Base-by-base conservation (phyloP, 202 grass and related monocot species). In the Schoenoplectus triqueter region DNA sequence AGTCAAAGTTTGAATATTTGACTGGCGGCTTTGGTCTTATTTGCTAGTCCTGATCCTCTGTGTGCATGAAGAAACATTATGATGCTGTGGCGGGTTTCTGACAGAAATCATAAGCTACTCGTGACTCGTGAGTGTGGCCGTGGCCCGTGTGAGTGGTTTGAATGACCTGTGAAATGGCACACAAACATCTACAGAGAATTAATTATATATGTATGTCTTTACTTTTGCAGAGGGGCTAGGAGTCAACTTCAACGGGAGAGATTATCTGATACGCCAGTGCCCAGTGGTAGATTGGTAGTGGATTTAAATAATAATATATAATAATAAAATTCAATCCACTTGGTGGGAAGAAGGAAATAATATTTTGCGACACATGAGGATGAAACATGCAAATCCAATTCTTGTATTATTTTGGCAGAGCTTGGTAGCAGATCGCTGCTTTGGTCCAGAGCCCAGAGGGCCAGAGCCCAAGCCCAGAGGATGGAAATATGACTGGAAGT, bases 1-100 rank as follows among this genome's bases (percentile, higher is more conserved):
- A 9, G 87, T 99, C 97, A 89, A 96, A 88, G 51, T 89, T 99
- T 91, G 88, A 91, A 83, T 74, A 75, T 92, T 91, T 94, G 97
- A 99, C 97, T 84, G 90, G 87, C 86, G 93, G 89, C 45, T 70
- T 4, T 13, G 19, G 64, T 69, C 48, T 40, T 68, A 64, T 55
- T 52, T 55, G 31, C 6, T 11, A 10, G 10, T 18, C 48, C 41
- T 17, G n/a, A 45, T 61, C 15, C 6, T 2, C n/a, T 81, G 78
- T 81, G 31, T 6, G 3, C 59, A 49, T 15, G 14, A 50, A 50
- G n/a, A 71, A 9, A 7, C 9, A 42, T n/a, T 1, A 4, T 2
- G 1, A 17, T 78, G 0, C 21, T 78, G 13, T 57, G 2, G 10
- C 74, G 5, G 31, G 10, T 54, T 0, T 2, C 9, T 54, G 9